Evolutionary conservation across 257 asterid species (phyloP), one percentile per base, ranked within the genome.

Genomic region (Jacaranda mimosifolia): DNA sequence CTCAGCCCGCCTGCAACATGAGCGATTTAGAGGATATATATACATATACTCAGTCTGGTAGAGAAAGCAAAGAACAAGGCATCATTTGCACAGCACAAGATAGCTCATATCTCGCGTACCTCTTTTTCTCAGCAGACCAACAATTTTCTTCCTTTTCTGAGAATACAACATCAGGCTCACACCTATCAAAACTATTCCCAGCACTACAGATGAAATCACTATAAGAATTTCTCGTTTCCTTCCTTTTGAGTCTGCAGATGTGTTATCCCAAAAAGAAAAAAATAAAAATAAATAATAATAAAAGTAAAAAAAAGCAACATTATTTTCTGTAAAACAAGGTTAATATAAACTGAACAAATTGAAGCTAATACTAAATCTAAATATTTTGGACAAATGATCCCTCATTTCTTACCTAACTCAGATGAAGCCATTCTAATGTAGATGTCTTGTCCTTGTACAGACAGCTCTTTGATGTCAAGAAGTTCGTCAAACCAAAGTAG

Each of bases 401-500:
- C 1, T 14, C 5, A 52, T 12, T 12, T 62, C 64, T 78, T 18
- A 74, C 85, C 80, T 39, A 53, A 68, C 74, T 74, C 83, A 11
- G 85, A 78, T 18, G 80, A 70, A 64, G 85, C 78, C 76, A 77
- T 78, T 36, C 85, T 64, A 48, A 81, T 73, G 78, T 80, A 80
- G 51, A 84, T 56, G 43, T 57, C 82, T 66, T 80, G 85, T 66
- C 77, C 85, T 26, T 26, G 1, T 68, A 39, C 77, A 32, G 73
- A 55, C 17, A 70, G 55, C 51, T 73, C 73, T 69, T 57, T 78
- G 38, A 81, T 69, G 39, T 84, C 88, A 46, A 84, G 14, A 39
- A 84, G 72, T 17, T 84, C 88, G 3, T 71, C 82, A 26, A 63
- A 64, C 85, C 87, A 84, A 71, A 74, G 55, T 70, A 81, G 51